Evolutionary conservation across 306 rosid genomes (phyloP), one percentile per base, ranked within the genome.

Genomic region (Trifolium fragiferum): DNA sequence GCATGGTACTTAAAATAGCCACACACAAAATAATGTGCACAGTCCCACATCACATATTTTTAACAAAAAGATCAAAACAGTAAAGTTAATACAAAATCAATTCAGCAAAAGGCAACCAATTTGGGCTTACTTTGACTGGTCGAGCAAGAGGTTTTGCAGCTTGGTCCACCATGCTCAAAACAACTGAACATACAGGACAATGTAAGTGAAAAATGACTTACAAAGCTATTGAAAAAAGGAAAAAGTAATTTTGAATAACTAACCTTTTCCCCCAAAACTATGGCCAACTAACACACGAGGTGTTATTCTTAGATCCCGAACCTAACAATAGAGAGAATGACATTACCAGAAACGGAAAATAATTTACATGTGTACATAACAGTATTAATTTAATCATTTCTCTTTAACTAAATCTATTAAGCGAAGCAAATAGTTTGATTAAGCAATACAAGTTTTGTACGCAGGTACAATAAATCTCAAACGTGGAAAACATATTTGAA

Each of bases 251-350:
- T 41, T 23, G 41, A 70, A 35, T 55, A 72, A 71, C 81, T 57
- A 86, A 94, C 97, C 97, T 87, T 94, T 94, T 69, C 98, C 98
- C 50, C 97, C 97, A 81, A 94, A 94, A 84, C 98, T 94, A 76
- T 94, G 98, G 32, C 98, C 96, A 83, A 94, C 96, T 70, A 94
- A 80, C 58, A 91, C 88, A 43, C 95, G 92, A 9, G 98, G 98
- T 33, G 93, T 90, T 70, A 94, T 84, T 81, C 90, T 88, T 78
- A 94, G 84, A 67, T 86, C 85, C 35, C 81, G 86, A 46, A 94
- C 91, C 98, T 94, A 78, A 41, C 76, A 25, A 70, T 54, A 85
- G 16, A 66, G 50, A 85, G 61, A 46, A 73, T 64, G 46, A 66
- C 54, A 49, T 68, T 66, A 47, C 64, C 49, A 35, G 16, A 16